Evolutionary conservation across 805 yeast genomes (phyloP), one percentile per base, ranked within the genome.

Genomic region (Monosporozyma aerobia): DNA sequence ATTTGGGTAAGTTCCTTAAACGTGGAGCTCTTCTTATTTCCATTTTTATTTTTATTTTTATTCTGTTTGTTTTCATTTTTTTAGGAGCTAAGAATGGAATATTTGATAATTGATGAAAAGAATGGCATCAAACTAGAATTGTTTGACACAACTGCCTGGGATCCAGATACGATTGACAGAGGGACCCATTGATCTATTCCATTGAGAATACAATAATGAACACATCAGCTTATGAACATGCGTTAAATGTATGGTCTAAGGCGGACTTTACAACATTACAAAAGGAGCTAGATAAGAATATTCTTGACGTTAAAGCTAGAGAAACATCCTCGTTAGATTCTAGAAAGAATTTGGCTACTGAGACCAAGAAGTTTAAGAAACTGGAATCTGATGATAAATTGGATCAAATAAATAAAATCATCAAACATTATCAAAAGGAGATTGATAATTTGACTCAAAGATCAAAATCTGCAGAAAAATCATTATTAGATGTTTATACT

Each of bases 301-400:
- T 90, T 1, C 61, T 83, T 43, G 83, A 81, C 58, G 78, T 92
- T 44, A 83, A 85, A 63, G 82, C 80, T 22, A 78, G 78, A 25
- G 96, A 90, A 66, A 76, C 81, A 49, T 70, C 69, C 41, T 85
- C 95, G 0, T 73, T 88, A 45, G 73, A 81, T 9, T 78, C 83
- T 35, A 77, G 99, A 57, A 88, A 87, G 66, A 80, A 78, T 35
- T 71, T 92, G 49, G 95, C 98, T 0, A 69, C 83, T 3, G 81
- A 81, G 64, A 94, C 99, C n/a, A 92, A 92, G 62, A 56, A 56
- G 46, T 94, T 92, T 71, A 82, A 83, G 65, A 88, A 85, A 63
- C 71, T 89, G 29, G 73, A 76, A 0, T 87, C 84, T 51, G 80
- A 75, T 13, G 83, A 79, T 50, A 90, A 89, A 66, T 70, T 90